Conservation (phyloP, 2,329 filamentous ascomycete genomes). For the Ophiostoma perfectum region DNA sequence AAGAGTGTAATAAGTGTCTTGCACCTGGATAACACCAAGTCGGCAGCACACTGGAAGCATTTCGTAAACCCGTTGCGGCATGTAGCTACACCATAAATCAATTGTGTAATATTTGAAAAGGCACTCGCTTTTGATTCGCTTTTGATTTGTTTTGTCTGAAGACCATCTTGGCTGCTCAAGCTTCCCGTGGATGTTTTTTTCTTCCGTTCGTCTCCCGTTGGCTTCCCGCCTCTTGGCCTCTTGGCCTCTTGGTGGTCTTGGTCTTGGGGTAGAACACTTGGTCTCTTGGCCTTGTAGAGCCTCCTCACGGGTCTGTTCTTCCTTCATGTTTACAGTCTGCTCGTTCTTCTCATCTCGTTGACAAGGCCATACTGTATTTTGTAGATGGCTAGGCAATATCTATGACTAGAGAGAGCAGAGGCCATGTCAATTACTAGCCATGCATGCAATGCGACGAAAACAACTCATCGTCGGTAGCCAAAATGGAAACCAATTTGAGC, state of each 20-base stretch:
- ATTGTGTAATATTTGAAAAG: no score
- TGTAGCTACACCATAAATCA: neutral
- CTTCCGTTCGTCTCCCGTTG: neutral
- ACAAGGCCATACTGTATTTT: no score
- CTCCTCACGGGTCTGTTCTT: neutral
- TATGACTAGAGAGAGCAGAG: no score
- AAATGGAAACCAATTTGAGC: neutral
- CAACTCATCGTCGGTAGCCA: neutral
- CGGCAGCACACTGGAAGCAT: no score
- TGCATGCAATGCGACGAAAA: neutral
- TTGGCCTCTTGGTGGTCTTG: constrained; percentile 11
- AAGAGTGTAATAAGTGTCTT: neutral
- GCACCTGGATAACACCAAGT: neutral
- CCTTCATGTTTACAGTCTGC: neutral
- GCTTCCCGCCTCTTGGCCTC: constrained; percentile 1
- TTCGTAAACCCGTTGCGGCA: no score
- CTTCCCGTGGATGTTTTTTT: neutral
- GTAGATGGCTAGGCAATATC: no score
- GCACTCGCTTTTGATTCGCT: no score
- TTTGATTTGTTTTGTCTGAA: no score
- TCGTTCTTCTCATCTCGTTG: neutral
- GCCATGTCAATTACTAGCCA: neutral
- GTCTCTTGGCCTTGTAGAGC: neutral
- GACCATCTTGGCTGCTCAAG: no score
- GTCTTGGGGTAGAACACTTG: neutral